Percentiles rank a stretch among this genome's conserved stretches.
These are phyloP conservation scores for Termitomyces sp. DNA, from an alignment of 768 basidiomycete species.

Conservation along the genomic window DNA sequence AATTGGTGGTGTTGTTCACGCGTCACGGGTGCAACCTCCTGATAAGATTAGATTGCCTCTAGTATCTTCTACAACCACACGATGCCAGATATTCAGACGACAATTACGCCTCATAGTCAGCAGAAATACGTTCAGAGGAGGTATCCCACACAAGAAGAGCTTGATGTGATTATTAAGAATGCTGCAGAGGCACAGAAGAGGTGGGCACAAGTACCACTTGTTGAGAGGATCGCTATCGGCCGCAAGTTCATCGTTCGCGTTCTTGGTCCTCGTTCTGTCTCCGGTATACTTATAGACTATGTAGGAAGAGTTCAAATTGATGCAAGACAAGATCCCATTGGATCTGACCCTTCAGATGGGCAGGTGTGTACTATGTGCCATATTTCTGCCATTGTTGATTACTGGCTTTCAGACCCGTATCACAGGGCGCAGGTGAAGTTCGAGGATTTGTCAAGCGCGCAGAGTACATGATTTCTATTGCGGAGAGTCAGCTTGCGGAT, in stretches of 20 bases:
- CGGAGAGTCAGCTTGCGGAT: conserved; percentile 67
- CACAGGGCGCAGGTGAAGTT: conserved; percentile 75
- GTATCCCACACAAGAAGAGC: conserved; percentile 55
- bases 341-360: conserved; percentile 93
- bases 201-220: conserved; percentile 72
- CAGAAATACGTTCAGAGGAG: conserved; percentile 58
- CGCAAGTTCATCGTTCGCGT: conserved; percentile 33
- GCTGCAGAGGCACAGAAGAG: conserved; percentile 64
- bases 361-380: conserved; percentile 43
- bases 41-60: too few relatives aligned
- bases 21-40: too few relatives aligned
- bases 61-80: too few relatives aligned
- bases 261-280: background rate
- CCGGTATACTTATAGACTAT: background rate
- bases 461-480: conserved; percentile 81
- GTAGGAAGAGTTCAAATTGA: conserved; percentile 44
- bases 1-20: too few relatives aligned
- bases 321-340: conserved; percentile 54
- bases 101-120: conserved; percentile 79
- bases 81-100: conserved; percentile 58
- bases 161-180: conserved; percentile 53
- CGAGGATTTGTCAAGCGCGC: conserved; percentile 78
- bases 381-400: background rate
- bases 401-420: conserved; percentile 54
- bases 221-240: conserved; percentile 65